These are phyloP conservation scores for Penicillium sp. DNA, from an alignment of 2,329 filamentous ascomycete species.

Conservation along the genomic window DNA sequence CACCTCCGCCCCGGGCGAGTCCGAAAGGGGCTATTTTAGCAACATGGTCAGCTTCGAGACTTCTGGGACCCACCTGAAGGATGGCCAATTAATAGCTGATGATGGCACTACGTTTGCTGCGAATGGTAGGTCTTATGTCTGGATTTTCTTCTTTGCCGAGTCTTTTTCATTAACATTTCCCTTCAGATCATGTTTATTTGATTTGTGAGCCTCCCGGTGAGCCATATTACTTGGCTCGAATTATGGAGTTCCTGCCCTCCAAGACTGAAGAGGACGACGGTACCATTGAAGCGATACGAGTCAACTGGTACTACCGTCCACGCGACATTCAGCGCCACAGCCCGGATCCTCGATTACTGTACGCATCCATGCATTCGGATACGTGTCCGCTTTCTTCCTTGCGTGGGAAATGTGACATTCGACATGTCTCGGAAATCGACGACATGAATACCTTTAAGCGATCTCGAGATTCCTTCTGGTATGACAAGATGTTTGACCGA, in stretches of 20 bases:
- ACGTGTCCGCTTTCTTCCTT: slow-evolving; percentile 87
- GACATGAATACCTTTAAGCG: slow-evolving; percentile 82
- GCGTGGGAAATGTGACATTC: slow-evolving; percentile 88
- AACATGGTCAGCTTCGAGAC: slow-evolving; percentile 89
- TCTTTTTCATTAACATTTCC: slow-evolving; percentile 9
- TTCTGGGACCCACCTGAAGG: slow-evolving; percentile 64
- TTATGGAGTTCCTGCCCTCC: slow-evolving; percentile 94
- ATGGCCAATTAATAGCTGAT: slow-evolving; percentile 80
- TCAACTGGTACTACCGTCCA: slow-evolving; percentile 98
- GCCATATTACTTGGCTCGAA: slow-evolving; percentile 93
- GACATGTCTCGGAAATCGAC: slow-evolving; percentile 80
- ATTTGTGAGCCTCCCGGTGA: slow-evolving; percentile 97
- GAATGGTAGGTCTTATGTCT: slow-evolving; percentile 66
- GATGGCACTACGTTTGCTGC: slow-evolving; percentile 79
- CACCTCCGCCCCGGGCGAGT: slow-evolving; percentile 33
- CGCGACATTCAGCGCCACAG: slow-evolving; percentile 92
- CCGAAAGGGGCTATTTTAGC: slow-evolving; percentile 53
- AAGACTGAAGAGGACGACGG: slow-evolving; percentile 68
- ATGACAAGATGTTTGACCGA: slow-evolving; percentile 93
- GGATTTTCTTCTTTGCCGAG: slow-evolving; percentile 2
- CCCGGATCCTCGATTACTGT: slow-evolving; percentile 85
- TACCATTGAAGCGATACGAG: slow-evolving; percentile 79
- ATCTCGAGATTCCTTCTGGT: slow-evolving; percentile 87
- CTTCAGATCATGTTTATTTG: slow-evolving; percentile 80
- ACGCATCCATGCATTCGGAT: slow-evolving; percentile 98